These are phyloP conservation scores for Rhizophora apiculata DNA, from an alignment of 345 rosid species.

Conservation along the genomic window DNA sequence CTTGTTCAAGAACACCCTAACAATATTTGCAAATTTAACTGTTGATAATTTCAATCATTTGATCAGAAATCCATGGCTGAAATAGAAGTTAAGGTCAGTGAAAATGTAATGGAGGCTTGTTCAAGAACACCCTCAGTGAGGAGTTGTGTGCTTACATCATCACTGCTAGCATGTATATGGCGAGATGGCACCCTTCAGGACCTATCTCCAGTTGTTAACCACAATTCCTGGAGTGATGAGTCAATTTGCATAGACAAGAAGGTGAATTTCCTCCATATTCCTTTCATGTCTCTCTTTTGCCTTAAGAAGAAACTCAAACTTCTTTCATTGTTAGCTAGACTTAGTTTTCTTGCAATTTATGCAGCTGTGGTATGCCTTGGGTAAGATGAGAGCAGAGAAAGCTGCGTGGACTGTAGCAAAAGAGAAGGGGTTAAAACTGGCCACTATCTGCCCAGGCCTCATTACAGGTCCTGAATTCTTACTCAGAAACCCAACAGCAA, in stretches of 20 bases:
- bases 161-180: conserved; percentile 79
- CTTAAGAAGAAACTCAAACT: neutral
- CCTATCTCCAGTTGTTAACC: conserved; percentile 44
- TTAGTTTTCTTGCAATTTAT: neutral
- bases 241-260: conserved; percentile 58
- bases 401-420: conserved; percentile 60
- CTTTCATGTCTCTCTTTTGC: neutral
- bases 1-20: conserved; percentile 59
- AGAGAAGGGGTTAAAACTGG: conserved; percentile 40
- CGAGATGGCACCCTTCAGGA: conserved; percentile 30
- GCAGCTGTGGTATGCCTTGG: conserved; percentile 87
- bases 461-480: conserved; percentile 59
- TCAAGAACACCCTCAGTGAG: conserved; percentile 65
- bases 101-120: conserved; percentile 80
- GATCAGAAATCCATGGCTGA: conserved; percentile 63
- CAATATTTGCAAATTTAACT: too few relatives aligned
- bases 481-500: conserved; percentile 53
- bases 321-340: neutral
- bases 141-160: conserved; percentile 74
- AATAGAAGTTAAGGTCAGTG: conserved; percentile 61
- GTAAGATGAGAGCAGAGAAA: conserved; percentile 85
- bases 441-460: conserved; percentile 45
- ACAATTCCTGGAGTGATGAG: conserved; percentile 82
- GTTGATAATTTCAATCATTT: neutral
- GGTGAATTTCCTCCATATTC: conserved; percentile 32